Evolutionary conservation across 2,329 filamentous ascomycete species (phyloP), one percentile per base, ranked within the genome.

Genomic region (Macrophomina phaseolina): DNA sequence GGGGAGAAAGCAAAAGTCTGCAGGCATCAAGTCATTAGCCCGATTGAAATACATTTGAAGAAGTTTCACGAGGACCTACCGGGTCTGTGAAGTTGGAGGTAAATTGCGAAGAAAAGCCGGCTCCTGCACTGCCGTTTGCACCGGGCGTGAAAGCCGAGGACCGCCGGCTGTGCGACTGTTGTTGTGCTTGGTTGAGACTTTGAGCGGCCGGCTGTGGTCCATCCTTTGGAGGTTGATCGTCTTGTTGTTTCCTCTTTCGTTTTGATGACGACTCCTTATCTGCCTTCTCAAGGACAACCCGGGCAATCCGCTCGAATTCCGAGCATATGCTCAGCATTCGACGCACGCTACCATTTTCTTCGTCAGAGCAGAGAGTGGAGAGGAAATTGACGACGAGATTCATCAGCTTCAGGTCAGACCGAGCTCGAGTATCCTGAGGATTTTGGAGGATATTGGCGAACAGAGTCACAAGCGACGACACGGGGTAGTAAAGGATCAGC

Each of bases 391-490:
- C 94, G 0, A 99, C 95, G 7, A 94, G 85, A 71, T 90, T 93
- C 93, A 99, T 97, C 23, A 98, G 81, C 70, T 91, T 91, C 16
- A 95, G 89, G 76, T 99, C 95, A 0, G 93, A 93, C 65, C 93
- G 89, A 49, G 94, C 94, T 53, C 93, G 87, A 1, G 91, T 89
- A 74, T 99, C 95, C 67, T 94, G 88, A 0, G 95, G 95, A 72
- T 98, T 98, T 76, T 99, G 95, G 0, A 99, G 81, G 55, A 98
- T 96, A 74, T 98, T 97, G 67, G 94, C 94, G 74, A 99, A 99
- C 1, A 99, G 82, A 0, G 95, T 98, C 52, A 99, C 93, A 4
- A 98, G 86, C 1, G 95, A 92, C 0, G 95, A 97, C 8, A 99
- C 94, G 0, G 95, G 95, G 80, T 97, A 99, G 79, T 99, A 99